A percentile compares a stretch with the other conserved stretches of the same genome.
Conservation (phyloP, 768 basidiomycete genomes). For the Suillus variegatus region DNA sequence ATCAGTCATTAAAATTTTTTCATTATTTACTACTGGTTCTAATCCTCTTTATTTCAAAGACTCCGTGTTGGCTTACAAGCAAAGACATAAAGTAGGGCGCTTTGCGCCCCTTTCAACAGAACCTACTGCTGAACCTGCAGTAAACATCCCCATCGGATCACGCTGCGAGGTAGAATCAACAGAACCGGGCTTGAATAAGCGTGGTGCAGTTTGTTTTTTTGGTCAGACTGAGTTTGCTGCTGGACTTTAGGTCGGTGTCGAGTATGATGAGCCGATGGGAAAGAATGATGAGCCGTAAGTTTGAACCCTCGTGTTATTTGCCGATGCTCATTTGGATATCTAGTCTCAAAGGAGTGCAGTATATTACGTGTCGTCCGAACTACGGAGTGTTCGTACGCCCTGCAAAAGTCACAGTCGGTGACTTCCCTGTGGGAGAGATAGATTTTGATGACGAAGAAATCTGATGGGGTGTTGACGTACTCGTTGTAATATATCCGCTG, state of each 20-base stretch:
- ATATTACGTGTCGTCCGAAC: slow-evolving; percentile 77
- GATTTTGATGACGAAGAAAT: slow-evolving; percentile 78
- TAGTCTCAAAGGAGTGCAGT: slow-evolving; percentile 81
- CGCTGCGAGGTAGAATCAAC: slow-evolving; percentile 81
- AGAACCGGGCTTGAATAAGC: slow-evolving; percentile 70
- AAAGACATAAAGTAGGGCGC: slow-evolving; percentile 80
- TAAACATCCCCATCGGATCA: slow-evolving; percentile 65
- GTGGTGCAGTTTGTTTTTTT: slow-evolving; percentile 85
- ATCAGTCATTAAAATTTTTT: too few relatives aligned
- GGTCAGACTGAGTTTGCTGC: slow-evolving; percentile 74
- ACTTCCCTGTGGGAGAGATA: slow-evolving; percentile 85
- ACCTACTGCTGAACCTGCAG: slow-evolving; percentile 25
- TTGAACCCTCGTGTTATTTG: background rate
- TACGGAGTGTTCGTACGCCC: slow-evolving; percentile 88
- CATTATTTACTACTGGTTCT: background rate
- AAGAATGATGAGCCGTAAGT: slow-evolving; percentile 95
- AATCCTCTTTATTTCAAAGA: slow-evolving; percentile 46
- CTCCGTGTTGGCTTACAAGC: slow-evolving; percentile 87
- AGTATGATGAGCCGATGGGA: slow-evolving; percentile 94
- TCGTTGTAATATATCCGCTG: background rate
- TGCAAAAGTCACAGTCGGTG: slow-evolving; percentile 78
- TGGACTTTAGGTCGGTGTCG: slow-evolving; percentile 86
- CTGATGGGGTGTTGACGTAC: background rate
- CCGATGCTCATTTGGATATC: background rate
- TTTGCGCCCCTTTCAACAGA: slow-evolving; percentile 65